Conservation (phyloP, 306 rosid genomes). For the Quercus rubra region DNA sequence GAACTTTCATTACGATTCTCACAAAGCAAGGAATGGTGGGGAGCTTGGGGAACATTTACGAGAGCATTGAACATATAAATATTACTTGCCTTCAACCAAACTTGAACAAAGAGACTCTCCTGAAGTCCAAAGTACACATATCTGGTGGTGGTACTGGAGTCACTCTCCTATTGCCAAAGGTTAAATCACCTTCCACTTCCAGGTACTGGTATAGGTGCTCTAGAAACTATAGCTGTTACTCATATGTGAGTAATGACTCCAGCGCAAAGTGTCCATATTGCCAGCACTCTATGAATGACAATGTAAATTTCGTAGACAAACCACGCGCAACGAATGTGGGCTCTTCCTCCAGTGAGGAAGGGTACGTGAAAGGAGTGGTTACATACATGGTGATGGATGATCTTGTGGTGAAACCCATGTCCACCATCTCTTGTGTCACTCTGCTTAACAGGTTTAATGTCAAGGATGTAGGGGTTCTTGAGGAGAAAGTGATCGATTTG, state of each 20-base stretch:
- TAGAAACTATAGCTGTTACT: too few species aligned
- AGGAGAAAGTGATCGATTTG: conserved; percentile 14
- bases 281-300: too few species aligned
- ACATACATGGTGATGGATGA: conserved; percentile 31
- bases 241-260: too few species aligned
- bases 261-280: too few species aligned
- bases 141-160: background rate
- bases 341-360: too few species aligned
- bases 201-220: too few species aligned
- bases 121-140: background rate
- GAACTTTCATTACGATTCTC: background rate
- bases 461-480: conserved; percentile 9
- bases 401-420: conserved; percentile 26
- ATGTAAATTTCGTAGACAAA: too few species aligned
- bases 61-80: conserved; percentile 3
- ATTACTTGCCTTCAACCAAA: background rate
- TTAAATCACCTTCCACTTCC: background rate
- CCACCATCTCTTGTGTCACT: background rate
- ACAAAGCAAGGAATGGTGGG: conserved; percentile 1
- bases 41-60: background rate
- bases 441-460: conserved; percentile 19
- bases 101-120: background rate
- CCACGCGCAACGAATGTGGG: too few species aligned
- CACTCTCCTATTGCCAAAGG: background rate
- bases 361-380: too few species aligned